A percentile compares a stretch with the other conserved stretches of the same genome.
Evolutionary conservation across 495 filamentous ascomycete genomes (phyloP).

Genomic region (Podospora fimiseda): DNA sequence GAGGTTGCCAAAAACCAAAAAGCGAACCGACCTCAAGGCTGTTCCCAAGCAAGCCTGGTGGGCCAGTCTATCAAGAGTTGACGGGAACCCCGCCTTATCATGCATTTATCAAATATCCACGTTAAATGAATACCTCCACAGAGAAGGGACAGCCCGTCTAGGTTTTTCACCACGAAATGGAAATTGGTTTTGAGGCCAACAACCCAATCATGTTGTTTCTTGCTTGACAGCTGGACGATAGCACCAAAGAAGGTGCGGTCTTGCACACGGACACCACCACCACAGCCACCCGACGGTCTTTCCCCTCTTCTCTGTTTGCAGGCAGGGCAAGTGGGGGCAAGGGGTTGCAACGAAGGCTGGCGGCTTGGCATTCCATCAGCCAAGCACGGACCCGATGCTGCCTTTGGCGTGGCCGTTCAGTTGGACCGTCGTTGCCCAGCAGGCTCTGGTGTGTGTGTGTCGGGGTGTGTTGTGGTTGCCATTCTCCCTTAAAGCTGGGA

Average conservation of each 20-base stretch:
- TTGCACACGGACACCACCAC: too few relatives aligned
- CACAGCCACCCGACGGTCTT: not conserved
- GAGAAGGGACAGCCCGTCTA: too few relatives aligned
- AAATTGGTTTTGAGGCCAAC: not conserved
- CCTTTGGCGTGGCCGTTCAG: not conserved
- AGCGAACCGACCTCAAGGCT: too few relatives aligned
- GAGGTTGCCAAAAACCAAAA: too few relatives aligned
- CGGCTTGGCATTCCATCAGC: constrained; percentile 1
- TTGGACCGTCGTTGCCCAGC: not conserved
- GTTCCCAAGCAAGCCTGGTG: too few relatives aligned
- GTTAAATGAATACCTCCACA: too few relatives aligned
- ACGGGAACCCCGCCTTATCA: too few relatives aligned
- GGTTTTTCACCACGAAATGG: not conserved
- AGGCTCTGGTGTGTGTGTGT: not conserved
- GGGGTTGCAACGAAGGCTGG: not conserved
- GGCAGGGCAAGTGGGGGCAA: not conserved
- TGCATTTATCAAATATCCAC: too few relatives aligned
- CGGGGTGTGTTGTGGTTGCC: not conserved
- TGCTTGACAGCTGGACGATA: not conserved
- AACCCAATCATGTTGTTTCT: not conserved
- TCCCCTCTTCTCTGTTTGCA: not conserved
- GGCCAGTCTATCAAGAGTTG: too few relatives aligned
- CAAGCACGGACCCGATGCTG: not conserved
- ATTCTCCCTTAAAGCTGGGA: not conserved
- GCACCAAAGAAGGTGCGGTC: not conserved